Evolutionary conservation across 2,329 filamentous ascomycete genomes (phyloP), one percentile per base, ranked within the genome.

Genomic region (Dothideomycetes sp.): DNA sequence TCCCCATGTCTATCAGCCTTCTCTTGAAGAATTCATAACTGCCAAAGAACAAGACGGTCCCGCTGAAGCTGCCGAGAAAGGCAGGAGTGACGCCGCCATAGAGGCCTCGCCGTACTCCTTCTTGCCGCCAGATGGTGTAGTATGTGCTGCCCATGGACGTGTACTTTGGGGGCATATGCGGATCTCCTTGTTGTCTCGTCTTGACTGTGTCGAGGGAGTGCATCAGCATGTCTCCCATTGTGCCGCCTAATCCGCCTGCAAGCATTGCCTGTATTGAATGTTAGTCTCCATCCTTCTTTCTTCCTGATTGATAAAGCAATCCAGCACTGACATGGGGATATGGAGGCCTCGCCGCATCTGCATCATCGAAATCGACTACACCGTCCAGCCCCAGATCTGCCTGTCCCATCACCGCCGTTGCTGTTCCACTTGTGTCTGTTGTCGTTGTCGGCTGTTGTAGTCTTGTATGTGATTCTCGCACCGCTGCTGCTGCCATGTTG

Each of bases 121-220:
- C 91, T 58, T 98, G 88, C 41, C 86, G 77, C 63, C 84, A 83
- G 56, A 98, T 98, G 31, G 83, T 96, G 57, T 83, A 76, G 64
- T 96, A 98, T 3, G 89, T 91, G 43, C 82, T 84, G 30, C 83
- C 84, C 61, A 96, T 79, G 12, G 86, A 89, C 9, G 83, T 81
- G 64, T 98, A 98, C 64, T 84, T 94, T 2, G 91, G 83, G 16
- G 91, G 91, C 45, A 94, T 75, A 58, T 91, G 82, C 33, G 89
- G 88, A 56, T 96, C 91, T 54, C 89, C 91, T 64, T 98, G 91
- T 61, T 98, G 93, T 51, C 91, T 77, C 34, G 91, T 98, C 66
- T 98, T 98, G 53, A 98, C 91, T 1, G 91, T 98, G 62, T 98
- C 91, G 55, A 98, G 75, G 34, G 89, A 96, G 66, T 98, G 91